A percentile compares a stretch with the other conserved stretches of the same genome.
phyloP scores from a whole-genome alignment of 1,139 yeast species.

The Blastobotrys apis region DNA sequence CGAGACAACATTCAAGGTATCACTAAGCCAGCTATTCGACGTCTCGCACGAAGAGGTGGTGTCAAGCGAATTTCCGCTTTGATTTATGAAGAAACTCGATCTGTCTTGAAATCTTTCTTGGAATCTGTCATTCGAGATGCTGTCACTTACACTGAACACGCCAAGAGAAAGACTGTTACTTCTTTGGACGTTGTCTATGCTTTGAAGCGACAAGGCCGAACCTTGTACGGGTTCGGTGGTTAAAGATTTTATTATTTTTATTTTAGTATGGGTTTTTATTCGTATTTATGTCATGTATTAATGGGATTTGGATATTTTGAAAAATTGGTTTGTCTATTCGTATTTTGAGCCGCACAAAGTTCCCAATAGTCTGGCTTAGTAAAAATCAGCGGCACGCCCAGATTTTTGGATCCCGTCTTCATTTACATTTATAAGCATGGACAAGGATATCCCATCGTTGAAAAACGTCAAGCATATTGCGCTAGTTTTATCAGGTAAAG shows the following conservation, averaged over 20 bases:
- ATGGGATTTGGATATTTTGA: background rate
- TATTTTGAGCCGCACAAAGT: too few species aligned
- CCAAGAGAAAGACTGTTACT: slow-evolving; percentile 99
- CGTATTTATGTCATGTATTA: background rate
- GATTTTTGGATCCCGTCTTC: too few species aligned
- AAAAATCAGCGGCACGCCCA: too few species aligned
- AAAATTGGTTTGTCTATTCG: too few species aligned
- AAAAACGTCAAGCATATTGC: slow-evolving; percentile 68
- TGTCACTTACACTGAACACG: slow-evolving; percentile 99
- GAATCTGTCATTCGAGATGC: slow-evolving; percentile 99
- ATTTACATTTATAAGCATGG: background rate
- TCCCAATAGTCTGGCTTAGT: too few species aligned
- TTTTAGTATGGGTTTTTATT: too few species aligned
- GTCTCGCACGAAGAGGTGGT: slow-evolving; percentile 99
- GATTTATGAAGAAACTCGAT: slow-evolving; percentile 98
- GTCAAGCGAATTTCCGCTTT: slow-evolving; percentile 99
- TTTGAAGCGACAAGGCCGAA: slow-evolving; percentile 99
- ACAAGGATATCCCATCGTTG: slow-evolving; percentile 41
- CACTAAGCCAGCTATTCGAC: slow-evolving; percentile 99
- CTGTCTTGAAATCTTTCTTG: slow-evolving; percentile 91
- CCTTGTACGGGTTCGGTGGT: slow-evolving; percentile 99
- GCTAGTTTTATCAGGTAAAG: slow-evolving; percentile 84
- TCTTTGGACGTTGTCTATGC: slow-evolving; percentile 99
- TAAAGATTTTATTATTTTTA: slow-evolving; percentile 36
- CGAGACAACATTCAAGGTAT: slow-evolving; percentile 99